Percentiles rank a stretch among this genome's conserved stretches.
Conservation (phyloP, 495 filamentous ascomycete genomes). For the Neurospora cerealis region DNA sequence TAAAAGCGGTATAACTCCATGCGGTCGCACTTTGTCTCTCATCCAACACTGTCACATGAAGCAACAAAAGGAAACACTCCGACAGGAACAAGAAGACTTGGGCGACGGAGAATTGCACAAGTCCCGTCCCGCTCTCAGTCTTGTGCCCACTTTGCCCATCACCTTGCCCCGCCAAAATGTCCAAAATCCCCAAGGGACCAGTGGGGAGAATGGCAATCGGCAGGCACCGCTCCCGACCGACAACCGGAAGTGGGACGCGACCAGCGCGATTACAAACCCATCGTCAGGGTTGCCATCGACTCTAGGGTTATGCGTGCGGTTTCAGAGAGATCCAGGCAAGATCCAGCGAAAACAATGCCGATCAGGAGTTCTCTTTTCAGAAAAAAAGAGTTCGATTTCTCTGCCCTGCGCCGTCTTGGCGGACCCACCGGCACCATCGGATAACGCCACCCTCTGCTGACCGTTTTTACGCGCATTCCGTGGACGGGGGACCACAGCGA, state of each 20-base stretch:
- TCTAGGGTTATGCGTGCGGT: neutral
- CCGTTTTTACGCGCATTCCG: neutral
- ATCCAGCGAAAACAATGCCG: neutral
- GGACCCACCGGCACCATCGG: neutral
- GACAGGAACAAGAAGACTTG: neutral
- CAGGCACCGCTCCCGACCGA: neutral
- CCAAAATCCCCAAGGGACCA: neutral
- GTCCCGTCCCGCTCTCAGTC: neutral
- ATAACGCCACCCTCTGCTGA: neutral
- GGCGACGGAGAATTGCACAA: neutral
- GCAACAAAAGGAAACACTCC: neutral
- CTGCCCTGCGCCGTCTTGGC: neutral
- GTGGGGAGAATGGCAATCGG: neutral
- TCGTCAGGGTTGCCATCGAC: neutral
- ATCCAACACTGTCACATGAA: neutral
- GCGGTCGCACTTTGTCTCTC: neutral
- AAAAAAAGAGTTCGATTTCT: neutral
- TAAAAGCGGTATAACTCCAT: neutral
- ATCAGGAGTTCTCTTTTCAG: neutral
- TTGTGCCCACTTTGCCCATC: neutral
- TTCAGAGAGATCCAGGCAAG: neutral
- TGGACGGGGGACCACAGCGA: neutral
- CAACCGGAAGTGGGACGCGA: neutral
- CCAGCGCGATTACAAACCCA: neutral
- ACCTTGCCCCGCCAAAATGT: neutral